Percentiles rank a stretch among this genome's conserved stretches.
Evolutionary conservation across 106 monocot genomes (phyloP).

Genomic region (Narthecium ossifragum): DNA sequence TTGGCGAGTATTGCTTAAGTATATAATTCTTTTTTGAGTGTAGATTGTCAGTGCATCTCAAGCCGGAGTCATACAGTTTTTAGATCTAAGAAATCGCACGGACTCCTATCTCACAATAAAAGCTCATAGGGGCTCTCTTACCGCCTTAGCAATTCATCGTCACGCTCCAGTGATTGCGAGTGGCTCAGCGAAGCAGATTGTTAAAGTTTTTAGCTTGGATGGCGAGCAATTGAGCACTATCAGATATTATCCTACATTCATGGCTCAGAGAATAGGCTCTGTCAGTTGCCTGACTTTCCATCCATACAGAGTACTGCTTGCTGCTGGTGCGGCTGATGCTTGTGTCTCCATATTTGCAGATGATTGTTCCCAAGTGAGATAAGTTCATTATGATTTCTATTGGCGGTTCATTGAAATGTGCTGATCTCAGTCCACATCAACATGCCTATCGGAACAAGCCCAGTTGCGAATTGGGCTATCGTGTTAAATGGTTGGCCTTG

Average conservation of each 20-base stretch:
- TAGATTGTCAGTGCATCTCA: constrained; percentile 97
- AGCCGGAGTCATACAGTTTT: constrained; percentile 87
- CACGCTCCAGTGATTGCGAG: constrained; percentile 96
- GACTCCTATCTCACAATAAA: constrained; percentile 71
- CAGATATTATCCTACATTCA: constrained; percentile 79
- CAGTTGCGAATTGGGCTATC: no score
- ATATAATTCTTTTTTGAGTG: neutral
- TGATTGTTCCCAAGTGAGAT: constrained; percentile 62
- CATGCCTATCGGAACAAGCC: no score
- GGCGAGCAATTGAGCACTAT: constrained; percentile 76
- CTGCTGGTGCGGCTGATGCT: constrained; percentile 84
- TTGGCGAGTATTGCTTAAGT: no score
- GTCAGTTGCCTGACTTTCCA: constrained; percentile 87
- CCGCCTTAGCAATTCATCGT: constrained; percentile 70
- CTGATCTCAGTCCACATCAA: neutral
- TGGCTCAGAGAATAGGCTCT: constrained; percentile 88
- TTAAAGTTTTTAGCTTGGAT: constrained; percentile 85
- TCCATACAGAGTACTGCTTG: constrained; percentile 69
- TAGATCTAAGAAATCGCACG: constrained; percentile 58
- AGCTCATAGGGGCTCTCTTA: constrained; percentile 92
- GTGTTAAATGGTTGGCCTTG: no score
- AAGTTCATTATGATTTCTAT: neutral
- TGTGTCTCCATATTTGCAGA: constrained; percentile 83
- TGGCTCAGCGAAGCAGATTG: constrained; percentile 90
- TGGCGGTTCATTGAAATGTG: no score